These are phyloP conservation scores for Sphagnum magellanicum DNA, from an alignment of 228 moss, liverwort and hornwort genomes.

Conservation along the genomic window DNA sequence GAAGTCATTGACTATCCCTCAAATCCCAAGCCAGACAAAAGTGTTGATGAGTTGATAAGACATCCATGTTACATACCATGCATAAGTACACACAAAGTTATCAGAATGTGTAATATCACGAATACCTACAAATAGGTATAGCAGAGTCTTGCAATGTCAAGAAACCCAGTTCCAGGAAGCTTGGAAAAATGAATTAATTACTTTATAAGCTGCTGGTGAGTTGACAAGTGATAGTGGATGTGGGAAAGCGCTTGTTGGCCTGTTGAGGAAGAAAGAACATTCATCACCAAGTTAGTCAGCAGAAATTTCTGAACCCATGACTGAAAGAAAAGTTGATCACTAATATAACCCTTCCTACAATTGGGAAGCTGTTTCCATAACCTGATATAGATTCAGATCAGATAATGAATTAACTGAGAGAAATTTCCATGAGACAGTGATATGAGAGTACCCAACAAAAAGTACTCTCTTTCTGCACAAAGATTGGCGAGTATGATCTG, in stretches of 20 bases:
- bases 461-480: no score
- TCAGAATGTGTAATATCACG: neutral
- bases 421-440: no score
- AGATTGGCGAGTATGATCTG: neutral
- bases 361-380: neutral
- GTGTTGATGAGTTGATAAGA: slow-evolving; percentile 95
- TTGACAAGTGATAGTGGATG: slow-evolving; percentile 77
- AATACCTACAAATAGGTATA: neutral
- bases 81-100: neutral
- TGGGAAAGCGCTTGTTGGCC: slow-evolving; percentile 83
- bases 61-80: slow-evolving; percentile 35
- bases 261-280: slow-evolving; percentile 17
- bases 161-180: no score
- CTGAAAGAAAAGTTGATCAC: no score
- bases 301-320: neutral
- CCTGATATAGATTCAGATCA: no score
- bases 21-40: slow-evolving; percentile 92
- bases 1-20: slow-evolving; percentile 87
- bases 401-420: no score
- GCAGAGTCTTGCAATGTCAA: neutral
- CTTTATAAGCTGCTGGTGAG: slow-evolving; percentile 62
- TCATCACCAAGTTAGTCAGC: neutral
- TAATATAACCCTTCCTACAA: no score
- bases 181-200: slow-evolving; percentile 11
- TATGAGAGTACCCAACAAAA: no score